Evolutionary conservation across 1,284 basidiomycete species (phyloP), one percentile per base, ranked within the genome.

Genomic region (Apiotrichum gracile): DNA sequence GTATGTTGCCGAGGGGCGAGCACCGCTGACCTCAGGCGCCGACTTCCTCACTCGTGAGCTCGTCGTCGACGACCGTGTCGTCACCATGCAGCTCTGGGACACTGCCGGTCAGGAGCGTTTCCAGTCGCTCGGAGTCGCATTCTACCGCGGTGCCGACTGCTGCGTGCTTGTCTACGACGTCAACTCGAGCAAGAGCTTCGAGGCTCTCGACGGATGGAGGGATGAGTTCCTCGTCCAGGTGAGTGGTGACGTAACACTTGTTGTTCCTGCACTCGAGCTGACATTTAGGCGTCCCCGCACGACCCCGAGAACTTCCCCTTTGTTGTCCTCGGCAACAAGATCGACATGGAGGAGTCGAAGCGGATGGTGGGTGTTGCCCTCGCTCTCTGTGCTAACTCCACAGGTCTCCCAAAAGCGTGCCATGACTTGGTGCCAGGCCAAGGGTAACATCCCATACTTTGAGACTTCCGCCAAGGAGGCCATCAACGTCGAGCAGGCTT

Each of bases 81-180:
- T 98, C 50, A 98, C 96, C 16, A 97, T 98, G 92, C 94, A 97
- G 85, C 81, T 99, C 49, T 99, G 96, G 96, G 96, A 99, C 73
- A 99, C 96, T 40, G 96, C 96, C 12, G 96, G 96, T 31, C 94
- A 98, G 78, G 94, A 98, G 76, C 89, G 94, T 49, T 98, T 98
- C 83, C 94, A 98, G 77, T 97, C 92, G 6, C 84, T 98, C 44
- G 94, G 94, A 42, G 94, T 97, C 33, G 94, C 94, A 7, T 98
- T 98, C 79, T 99, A 99, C 78, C 87, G 96, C 62, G 96, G 96
- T 42, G 96, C 96, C 27, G 96, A 99, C 74, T 98, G 94, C 79
- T 99, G 96, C 73, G 96, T 98, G 33, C 83, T 99, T 41, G 94
- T 98, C 19, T 98, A 97, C 78, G 96, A 99, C 71, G 96, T 98